These are phyloP conservation scores for Yarrowia yakushimensis DNA, from an alignment of 805 yeast species.

Conservation along the genomic window DNA sequence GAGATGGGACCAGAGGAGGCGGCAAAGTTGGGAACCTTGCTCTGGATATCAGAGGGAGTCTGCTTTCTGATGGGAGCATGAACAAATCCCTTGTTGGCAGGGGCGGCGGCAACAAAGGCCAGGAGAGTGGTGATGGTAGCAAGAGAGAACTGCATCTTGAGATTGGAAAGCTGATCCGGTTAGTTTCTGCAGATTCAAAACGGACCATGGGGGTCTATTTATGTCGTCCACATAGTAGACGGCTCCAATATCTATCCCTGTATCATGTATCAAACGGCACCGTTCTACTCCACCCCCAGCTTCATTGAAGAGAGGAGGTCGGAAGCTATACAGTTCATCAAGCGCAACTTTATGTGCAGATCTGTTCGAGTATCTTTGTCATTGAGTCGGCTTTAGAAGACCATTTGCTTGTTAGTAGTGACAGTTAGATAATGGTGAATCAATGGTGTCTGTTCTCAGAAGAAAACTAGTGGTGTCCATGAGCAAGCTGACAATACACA, in stretches of 20 bases:
- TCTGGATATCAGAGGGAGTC: not conserved
- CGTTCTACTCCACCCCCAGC: not conserved
- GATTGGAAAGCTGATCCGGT: not conserved
- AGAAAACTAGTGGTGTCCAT: too few relatives aligned
- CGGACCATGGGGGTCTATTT: not conserved
- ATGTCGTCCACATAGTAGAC: not conserved
- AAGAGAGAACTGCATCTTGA: not conserved
- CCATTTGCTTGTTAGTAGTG: too few relatives aligned
- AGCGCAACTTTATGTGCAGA: not conserved
- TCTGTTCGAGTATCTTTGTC: too few relatives aligned
- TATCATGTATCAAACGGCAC: not conserved
- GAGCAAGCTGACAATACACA: too few relatives aligned
- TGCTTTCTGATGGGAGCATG: not conserved
- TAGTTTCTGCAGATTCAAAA: not conserved
- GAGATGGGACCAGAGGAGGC: not conserved
- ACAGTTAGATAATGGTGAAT: too few relatives aligned
- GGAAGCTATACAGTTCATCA: not conserved
- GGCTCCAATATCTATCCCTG: not conserved
- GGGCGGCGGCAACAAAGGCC: conserved; percentile 4
- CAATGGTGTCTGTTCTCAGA: too few relatives aligned
- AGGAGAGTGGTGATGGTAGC: not conserved
- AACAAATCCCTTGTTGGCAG: not conserved
- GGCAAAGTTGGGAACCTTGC: conserved; percentile 4
- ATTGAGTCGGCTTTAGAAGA: too few relatives aligned
- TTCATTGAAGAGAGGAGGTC: not conserved